Base-by-base conservation (phyloP, 2,329 filamentous ascomycete genomes). In the Fusarium multiceps region DNA sequence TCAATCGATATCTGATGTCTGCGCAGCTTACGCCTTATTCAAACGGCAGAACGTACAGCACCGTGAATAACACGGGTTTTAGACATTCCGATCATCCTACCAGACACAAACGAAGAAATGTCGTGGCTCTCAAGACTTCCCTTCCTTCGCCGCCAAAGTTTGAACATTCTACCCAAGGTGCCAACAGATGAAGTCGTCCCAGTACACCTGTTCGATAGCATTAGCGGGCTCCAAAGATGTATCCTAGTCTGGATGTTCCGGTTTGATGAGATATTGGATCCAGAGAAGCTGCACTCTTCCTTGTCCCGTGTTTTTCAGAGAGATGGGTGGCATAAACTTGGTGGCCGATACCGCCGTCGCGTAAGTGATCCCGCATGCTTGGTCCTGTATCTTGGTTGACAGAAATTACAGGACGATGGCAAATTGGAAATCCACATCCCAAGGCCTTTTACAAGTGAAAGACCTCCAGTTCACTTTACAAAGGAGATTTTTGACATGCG, bases 111-210 rank as follows among this genome's bases (percentile, higher is more conserved):
- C 34, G 18, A 37, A 37, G 34, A n/a, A 2, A 37, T 37, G 34
- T 37, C 34, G 34, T 37, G 34, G 34, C 10, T 37, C 18, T 37
- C 18, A 0, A 37, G 34, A 7, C 34, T 37, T n/a, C 10, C 34
- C 34, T 37, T 37, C 18, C 3, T n/a, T 37, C 18, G 18, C 2
- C 34, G 18, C 18, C 34, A 37, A 37, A 37, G 18, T 10, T 6
- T 37, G 4, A 37, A 37, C 10, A 37, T n/a, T 3, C 34, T 37
- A 5, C 34, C 34, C 34, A 37, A n/a, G 18, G 34, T 37, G 18
- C 34, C 34, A n/a, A 37, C 66, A 42, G 66, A 68, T 57, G 66
- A 68, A 13, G 41, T 64, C 27, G 49, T 68, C 7, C 63, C 66
- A 4, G 63, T 68, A 13, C 59, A 68, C 6, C 14, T 59, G 16